These are phyloP conservation scores for Zoysia matrella DNA, from an alignment of 202 grass and related monocot genomes.

Conservation along the genomic window DNA sequence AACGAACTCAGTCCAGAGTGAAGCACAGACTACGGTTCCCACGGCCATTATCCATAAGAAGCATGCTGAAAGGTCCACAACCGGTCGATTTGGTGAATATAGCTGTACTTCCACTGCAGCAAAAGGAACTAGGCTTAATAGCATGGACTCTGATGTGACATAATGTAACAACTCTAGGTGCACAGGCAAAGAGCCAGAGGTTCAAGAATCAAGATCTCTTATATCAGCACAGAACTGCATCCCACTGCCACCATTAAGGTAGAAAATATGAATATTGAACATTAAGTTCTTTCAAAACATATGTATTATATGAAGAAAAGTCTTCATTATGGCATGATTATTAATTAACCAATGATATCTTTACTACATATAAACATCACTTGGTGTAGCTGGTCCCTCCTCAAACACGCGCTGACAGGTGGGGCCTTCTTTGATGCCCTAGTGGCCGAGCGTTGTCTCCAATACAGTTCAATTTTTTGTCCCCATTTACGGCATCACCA, in stretches of 20 bases:
- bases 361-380: no score
- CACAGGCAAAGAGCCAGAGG: not conserved
- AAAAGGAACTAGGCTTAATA: slow-evolving; percentile 35
- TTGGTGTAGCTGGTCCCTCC: no score
- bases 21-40: slow-evolving; percentile 84
- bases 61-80: slow-evolving; percentile 71
- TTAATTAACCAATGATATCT: not conserved
- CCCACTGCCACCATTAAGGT: not conserved
- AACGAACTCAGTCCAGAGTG: slow-evolving; percentile 81
- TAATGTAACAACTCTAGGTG: not conserved
- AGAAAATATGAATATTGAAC: not conserved
- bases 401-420: no score
- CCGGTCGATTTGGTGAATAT: slow-evolving; percentile 82
- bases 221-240: not conserved
- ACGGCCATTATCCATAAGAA: slow-evolving; percentile 92
- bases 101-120: slow-evolving; percentile 76
- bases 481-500: no score
- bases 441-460: no score
- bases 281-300: slow-evolving; percentile 3
- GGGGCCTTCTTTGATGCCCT: no score
- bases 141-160: slow-evolving; percentile 7
- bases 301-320: not conserved
- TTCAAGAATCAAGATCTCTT: not conserved
- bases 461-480: no score
- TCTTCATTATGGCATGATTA: not conserved